Conservation (phyloP, 257 asterid genomes). For the Plectranthus barbatus region DNA sequence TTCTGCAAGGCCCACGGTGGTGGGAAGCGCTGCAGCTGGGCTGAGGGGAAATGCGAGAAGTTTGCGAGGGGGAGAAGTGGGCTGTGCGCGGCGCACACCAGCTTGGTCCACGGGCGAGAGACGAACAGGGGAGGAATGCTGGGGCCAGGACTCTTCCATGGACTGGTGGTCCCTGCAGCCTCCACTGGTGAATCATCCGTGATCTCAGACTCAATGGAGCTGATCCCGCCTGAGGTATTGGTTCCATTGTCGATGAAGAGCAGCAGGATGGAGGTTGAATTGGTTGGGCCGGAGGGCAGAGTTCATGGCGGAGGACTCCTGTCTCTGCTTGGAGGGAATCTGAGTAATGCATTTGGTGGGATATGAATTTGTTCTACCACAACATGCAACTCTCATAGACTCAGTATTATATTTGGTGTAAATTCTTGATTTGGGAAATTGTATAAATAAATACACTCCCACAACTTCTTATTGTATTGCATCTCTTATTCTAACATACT, state of each 20-base stretch:
- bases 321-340: constrained; percentile 56
- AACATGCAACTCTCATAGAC: no score
- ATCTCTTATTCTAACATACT: not conserved
- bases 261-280: not conserved
- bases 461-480: no score
- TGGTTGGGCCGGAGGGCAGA: constrained; percentile 62
- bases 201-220: constrained; percentile 40
- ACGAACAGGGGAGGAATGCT: constrained; percentile 46
- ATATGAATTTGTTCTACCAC: constrained; percentile 1
- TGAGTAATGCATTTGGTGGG: constrained; percentile 43
- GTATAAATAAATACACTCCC: not conserved
- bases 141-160: constrained; percentile 69
- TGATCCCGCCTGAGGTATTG: constrained; percentile 67
- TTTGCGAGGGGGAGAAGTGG: constrained; percentile 90
- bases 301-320: constrained; percentile 85
- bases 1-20: no score
- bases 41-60: constrained; percentile 54
- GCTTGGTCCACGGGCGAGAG: constrained; percentile 43
- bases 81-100: constrained; percentile 79
- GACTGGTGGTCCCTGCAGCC: constrained; percentile 48
- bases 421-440: no score
- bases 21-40: constrained; percentile 85
- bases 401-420: constrained; percentile 8
- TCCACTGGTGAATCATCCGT: constrained; percentile 28
- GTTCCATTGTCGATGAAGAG: constrained; percentile 71